phyloP scores from a whole-genome alignment of 257 asterid genomes.

The Primulina eburnea region DNA sequence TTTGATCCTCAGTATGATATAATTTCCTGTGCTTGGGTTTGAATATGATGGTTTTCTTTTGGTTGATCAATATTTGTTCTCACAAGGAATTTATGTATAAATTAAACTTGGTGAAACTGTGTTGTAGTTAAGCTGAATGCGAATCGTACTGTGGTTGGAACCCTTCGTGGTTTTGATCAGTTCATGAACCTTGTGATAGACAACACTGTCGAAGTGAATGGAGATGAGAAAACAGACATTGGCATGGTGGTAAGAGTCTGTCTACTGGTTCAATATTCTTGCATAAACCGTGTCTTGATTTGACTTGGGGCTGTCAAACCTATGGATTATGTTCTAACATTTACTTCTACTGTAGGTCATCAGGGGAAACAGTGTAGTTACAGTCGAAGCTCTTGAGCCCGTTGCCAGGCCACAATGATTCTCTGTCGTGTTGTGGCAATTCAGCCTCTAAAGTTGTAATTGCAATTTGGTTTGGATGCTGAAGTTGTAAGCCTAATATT shows the following conservation, averaged over 20 bases:
- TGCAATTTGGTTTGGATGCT: background rate
- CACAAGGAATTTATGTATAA: background rate
- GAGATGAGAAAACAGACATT: slow-evolving; percentile 48
- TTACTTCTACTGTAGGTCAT: slow-evolving; percentile 42
- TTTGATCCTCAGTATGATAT: too few species aligned
- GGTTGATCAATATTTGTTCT: background rate
- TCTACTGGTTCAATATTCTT: background rate
- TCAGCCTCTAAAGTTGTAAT: background rate
- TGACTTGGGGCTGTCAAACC: background rate
- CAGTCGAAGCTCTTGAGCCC: slow-evolving; percentile 76
- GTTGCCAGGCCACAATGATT: slow-evolving; percentile 45
- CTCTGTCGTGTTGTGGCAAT: background rate
- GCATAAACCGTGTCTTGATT: background rate
- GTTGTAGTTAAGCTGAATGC: slow-evolving; percentile 65
- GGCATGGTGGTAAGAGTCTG: slow-evolving; percentile 53
- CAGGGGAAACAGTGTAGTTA: slow-evolving; percentile 71
- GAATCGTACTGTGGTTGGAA: slow-evolving; percentile 65
- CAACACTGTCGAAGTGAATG: slow-evolving; percentile 48
- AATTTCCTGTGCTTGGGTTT: background rate
- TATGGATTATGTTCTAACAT: background rate
- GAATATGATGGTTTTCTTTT: background rate
- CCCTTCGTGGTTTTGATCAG: slow-evolving; percentile 93
- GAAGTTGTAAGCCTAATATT: background rate
- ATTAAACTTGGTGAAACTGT: background rate
- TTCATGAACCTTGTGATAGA: slow-evolving; percentile 79